Percentiles rank a stretch among this genome's conserved stretches.
These are phyloP conservation scores for Tephrocybe sp. DNA, from an alignment of 768 basidiomycete genomes.

Conservation along the genomic window DNA sequence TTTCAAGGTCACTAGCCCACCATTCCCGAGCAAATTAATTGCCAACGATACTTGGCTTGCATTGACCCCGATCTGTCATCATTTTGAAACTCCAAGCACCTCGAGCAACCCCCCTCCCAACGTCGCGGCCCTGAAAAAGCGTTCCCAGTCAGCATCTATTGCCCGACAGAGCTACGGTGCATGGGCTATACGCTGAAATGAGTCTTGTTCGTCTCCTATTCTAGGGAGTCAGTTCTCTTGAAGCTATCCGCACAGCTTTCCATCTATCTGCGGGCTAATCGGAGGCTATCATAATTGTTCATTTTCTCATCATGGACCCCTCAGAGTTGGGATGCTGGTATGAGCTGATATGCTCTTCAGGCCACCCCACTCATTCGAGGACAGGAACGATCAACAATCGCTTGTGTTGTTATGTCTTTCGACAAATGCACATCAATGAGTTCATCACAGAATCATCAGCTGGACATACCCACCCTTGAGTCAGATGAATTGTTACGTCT, in stretches of 20 bases:
- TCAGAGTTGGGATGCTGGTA: neutral
- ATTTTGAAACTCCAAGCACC: neutral
- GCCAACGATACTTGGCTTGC: neutral
- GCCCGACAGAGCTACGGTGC: neutral
- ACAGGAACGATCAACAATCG: constrained; percentile 9
- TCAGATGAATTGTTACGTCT: neutral
- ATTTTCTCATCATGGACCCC: neutral
- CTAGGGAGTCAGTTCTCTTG: neutral
- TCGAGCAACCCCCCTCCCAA: neutral
- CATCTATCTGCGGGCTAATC: neutral
- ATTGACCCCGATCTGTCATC: neutral
- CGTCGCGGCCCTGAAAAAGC: neutral
- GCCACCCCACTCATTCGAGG: neutral
- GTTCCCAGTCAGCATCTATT: neutral
- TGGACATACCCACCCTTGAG: neutral
- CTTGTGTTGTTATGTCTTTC: neutral
- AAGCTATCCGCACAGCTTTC: neutral
- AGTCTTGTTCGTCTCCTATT: neutral
- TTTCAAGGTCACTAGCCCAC: neutral
- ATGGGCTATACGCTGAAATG: neutral
- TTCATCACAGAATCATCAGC: constrained; percentile 3
- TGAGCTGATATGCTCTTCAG: neutral
- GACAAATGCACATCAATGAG: neutral
- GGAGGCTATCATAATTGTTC: neutral
- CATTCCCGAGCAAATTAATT: neutral